Evolutionary conservation across 2,329 filamentous ascomycete genomes (phyloP).

Genomic region (Fusarium fujikuroi): DNA sequence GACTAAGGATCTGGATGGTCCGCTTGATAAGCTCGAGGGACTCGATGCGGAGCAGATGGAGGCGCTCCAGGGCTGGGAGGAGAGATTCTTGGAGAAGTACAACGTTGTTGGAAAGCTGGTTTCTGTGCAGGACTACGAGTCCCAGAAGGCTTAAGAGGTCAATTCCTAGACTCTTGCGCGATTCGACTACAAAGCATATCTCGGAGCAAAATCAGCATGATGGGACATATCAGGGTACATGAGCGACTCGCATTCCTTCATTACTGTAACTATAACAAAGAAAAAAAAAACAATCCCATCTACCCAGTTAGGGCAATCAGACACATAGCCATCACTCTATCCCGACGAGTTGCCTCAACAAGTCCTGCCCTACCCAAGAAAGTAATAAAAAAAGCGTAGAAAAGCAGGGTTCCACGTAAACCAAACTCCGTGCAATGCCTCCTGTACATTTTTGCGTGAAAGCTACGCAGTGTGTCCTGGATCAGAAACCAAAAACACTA

Average conservation of each 20-base stretch:
- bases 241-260: constrained; percentile 33
- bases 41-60: constrained; percentile 81
- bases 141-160: constrained; percentile 25
- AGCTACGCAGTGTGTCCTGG: constrained; percentile 24
- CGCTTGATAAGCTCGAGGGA: constrained; percentile 79
- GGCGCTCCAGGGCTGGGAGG: constrained; percentile 90
- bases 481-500: constrained; percentile 32
- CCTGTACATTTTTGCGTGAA: constrained; percentile 42
- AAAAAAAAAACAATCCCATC: constrained; percentile 29
- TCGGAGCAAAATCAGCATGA: neutral
- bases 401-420: constrained; percentile 35
- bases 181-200: neutral
- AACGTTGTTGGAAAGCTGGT: constrained; percentile 91
- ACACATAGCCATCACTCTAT: constrained; percentile 23
- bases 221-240: constrained; percentile 3
- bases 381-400: constrained; percentile 10
- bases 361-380: constrained; percentile 32
- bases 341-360: constrained; percentile 17
- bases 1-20: constrained; percentile 87
- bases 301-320: constrained; percentile 8
- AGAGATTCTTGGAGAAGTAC: constrained; percentile 93
- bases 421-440: constrained; percentile 52
- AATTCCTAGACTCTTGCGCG: neutral
- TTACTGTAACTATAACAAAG: constrained; percentile 36
- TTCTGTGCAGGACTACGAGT: constrained; percentile 54